Evolutionary conservation across 768 basidiomycete species (phyloP).

Genomic region (Collybia nuda): DNA sequence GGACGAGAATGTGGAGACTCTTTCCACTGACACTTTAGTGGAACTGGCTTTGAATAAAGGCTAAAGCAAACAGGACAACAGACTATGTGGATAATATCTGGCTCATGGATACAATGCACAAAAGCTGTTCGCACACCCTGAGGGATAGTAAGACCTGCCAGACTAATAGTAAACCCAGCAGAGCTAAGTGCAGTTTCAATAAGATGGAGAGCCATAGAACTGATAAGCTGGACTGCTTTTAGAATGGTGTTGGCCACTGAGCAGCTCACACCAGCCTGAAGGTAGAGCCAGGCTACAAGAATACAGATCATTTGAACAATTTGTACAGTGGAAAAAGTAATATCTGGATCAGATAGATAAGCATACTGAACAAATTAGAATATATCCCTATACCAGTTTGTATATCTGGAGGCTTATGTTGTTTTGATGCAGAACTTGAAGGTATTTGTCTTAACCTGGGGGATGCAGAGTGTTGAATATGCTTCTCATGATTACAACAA

Average conservation of each 20-base stretch:
- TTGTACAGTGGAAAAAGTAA: no score
- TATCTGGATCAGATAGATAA: no score
- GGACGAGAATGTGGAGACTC: slow-evolving; percentile 13
- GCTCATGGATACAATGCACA: slow-evolving; percentile 11
- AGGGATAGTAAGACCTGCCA: slow-evolving; percentile 12
- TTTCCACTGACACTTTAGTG: slow-evolving; percentile 14
- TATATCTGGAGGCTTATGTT: no score
- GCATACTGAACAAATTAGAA: no score
- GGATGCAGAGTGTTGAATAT: no score
- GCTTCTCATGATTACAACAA: no score
- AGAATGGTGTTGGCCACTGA: slow-evolving; percentile 13
- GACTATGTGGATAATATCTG: slow-evolving; percentile 17
- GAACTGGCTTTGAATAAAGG: slow-evolving; percentile 13
- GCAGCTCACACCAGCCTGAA: slow-evolving; percentile 19
- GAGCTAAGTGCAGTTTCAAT: no score
- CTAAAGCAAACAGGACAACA: slow-evolving; percentile 27
- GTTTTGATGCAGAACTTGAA: no score
- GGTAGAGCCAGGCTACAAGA: slow-evolving; percentile 20
- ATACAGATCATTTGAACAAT: slow-evolving; percentile 10
- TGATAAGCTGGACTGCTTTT: slow-evolving; percentile 17
- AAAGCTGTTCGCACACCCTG: slow-evolving; percentile 22
- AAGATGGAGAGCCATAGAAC: slow-evolving; percentile 10
- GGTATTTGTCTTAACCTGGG: no score
- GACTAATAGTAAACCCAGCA: slow-evolving; percentile 5
- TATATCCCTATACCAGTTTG: no score